Conservation (phyloP, 1,284 basidiomycete species). For the Hemileia vastatrix region DNA sequence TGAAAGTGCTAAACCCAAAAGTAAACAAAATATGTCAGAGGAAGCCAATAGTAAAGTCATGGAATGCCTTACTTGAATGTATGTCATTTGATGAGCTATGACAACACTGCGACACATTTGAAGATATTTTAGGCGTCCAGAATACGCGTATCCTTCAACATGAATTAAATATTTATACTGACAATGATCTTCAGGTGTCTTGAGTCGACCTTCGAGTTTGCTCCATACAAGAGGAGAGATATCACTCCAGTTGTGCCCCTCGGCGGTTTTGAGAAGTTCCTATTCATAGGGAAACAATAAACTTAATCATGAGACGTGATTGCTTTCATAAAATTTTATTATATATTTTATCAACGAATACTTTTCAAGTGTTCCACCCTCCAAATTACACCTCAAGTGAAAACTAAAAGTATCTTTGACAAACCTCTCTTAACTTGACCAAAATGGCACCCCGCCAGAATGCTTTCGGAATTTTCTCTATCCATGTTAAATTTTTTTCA, state of each 20-base stretch:
- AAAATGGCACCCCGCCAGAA: constrained; percentile 18
- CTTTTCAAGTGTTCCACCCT: no score
- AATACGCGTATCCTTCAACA: constrained; percentile 45
- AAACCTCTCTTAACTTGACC: constrained; percentile 13
- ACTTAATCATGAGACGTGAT: neutral
- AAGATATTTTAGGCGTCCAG: constrained; percentile 45
- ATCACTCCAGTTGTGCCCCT: constrained; percentile 13
- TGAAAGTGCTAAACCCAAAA: constrained; percentile 41
- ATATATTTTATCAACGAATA: no score
- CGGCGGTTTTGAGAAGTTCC: constrained; percentile 13
- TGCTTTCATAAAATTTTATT: no score
- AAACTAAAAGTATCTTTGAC: neutral
- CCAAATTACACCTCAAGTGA: no score
- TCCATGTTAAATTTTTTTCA: constrained; percentile 2
- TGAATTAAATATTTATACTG: constrained; percentile 44
- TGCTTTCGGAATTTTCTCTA: constrained; percentile 14
- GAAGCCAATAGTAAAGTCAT: neutral
- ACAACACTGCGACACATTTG: constrained; percentile 45
- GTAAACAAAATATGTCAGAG: neutral
- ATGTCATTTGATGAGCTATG: constrained; percentile 37
- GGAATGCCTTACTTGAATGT: constrained; percentile 10
- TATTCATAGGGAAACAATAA: neutral
- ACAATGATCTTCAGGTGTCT: constrained; percentile 43
- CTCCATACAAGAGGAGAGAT: constrained; percentile 13
- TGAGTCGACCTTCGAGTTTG: constrained; percentile 24